These are phyloP conservation scores for Hibiscus tridactylites DNA, from an alignment of 345 rosid genomes.

Conservation along the genomic window DNA sequence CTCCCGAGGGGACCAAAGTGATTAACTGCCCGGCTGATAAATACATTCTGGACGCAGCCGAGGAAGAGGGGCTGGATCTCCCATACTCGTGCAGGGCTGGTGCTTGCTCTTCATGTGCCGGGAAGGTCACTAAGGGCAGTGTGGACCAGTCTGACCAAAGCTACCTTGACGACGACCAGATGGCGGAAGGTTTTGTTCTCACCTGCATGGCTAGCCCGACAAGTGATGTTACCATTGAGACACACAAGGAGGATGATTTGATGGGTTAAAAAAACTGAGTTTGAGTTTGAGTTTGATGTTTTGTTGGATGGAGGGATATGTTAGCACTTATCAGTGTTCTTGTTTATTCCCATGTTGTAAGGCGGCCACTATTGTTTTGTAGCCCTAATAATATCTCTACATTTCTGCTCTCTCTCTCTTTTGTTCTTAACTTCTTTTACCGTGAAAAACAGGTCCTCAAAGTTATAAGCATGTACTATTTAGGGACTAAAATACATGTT, in stretches of 20 bases:
- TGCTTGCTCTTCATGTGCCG: conserved; percentile 84
- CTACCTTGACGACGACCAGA: conserved; percentile 82
- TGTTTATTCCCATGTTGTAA: no score
- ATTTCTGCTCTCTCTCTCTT: no score
- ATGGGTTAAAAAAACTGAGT: conserved; percentile 13
- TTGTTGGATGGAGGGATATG: no score
- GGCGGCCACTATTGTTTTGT: no score
- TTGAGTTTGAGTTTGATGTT: background rate
- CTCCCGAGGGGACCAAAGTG: conserved; percentile 54
- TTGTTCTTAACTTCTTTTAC: no score
- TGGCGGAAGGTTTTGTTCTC: conserved; percentile 55
- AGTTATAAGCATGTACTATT: no score
- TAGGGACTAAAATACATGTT: no score
- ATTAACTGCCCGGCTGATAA: conserved; percentile 48
- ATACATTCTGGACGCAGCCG: conserved; percentile 64
- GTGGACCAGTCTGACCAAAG: conserved; percentile 80
- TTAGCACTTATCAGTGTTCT: no score
- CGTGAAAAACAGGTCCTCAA: no score
- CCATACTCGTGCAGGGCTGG: conserved; percentile 99
- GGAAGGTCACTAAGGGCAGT: conserved; percentile 36
- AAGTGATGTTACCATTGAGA: conserved; percentile 51
- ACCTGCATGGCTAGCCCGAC: conserved; percentile 72
- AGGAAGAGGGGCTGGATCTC: conserved; percentile 64
- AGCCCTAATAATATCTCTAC: no score
- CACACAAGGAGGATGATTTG: conserved; percentile 91